Base-by-base conservation (phyloP, 768 basidiomycete species). In the Lactifluus pinguis region DNA sequence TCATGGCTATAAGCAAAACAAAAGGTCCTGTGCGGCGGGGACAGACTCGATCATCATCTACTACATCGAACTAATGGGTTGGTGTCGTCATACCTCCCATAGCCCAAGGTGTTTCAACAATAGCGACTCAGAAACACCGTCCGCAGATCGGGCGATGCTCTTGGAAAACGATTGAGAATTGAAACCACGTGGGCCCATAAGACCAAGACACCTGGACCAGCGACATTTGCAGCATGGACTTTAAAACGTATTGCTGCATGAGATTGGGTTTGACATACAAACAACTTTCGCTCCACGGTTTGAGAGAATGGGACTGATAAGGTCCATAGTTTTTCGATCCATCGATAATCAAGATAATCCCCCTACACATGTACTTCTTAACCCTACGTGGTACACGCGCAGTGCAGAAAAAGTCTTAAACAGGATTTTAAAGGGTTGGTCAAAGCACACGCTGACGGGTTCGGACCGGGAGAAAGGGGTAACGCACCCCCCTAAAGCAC, bases 291-390 rank as follows among this genome's bases (percentile, higher is more conserved):
- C 52, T 41, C 52, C 15, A 54, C 15, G 32, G 49, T 53, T 21
- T 34, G 44, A 42, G 44, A 36, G n/a, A n/a, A 21, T 29, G 17
- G 55, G 55, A 48, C 50, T 42, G 55, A 61, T 45, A 61, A 55
- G 52, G 30, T 36, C 45, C 45, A 53, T 32, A 41, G 30, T 11
- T 17, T 34, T 39, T 47, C 25, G 17, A 57, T 61, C 55, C 49
- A 61, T 61, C 60, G 60, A 61, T 57, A 52, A 61, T 61, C 60
- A 48, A 61, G 55, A 61, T 57, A 41, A 61, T 41, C 60, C 25
- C 25, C 25, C 60, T 29, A 53, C 14, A 48, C 34, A 45, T 25
- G 4, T 30, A 53, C 53, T 54, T 49, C 59, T 38, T 15, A 15
- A 32, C 6, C 41, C 49, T 51, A 52, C 39, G 10, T 34, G 41